These are phyloP conservation scores for Malus hybrid DNA, from an alignment of 331 rosid genomes.

Conservation along the genomic window DNA sequence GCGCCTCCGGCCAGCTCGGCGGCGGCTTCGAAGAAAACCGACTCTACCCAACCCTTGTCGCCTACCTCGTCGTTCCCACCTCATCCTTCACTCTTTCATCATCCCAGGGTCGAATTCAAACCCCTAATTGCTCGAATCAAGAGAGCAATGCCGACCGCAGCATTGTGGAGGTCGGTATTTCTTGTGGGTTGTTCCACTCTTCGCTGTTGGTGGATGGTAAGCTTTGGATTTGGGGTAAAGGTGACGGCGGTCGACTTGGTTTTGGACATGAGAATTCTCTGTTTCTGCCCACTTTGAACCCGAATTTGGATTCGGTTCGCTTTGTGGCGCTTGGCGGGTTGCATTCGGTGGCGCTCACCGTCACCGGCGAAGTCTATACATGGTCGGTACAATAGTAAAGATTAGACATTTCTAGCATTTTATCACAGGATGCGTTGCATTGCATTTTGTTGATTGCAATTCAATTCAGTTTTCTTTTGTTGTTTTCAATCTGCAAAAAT, in stretches of 20 bases:
- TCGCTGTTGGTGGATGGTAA: slow-evolving; percentile 50
- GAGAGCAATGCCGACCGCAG: not conserved
- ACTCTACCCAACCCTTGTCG: slow-evolving; percentile 72
- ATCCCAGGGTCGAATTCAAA: slow-evolving; percentile 40
- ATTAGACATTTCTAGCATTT: not conserved
- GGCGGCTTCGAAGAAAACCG: slow-evolving; percentile 87
- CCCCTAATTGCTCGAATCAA: not conserved
- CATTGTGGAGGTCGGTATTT: slow-evolving; percentile 51
- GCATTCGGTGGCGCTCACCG: slow-evolving; percentile 66
- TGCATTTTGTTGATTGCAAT: not conserved
- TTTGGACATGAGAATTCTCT: slow-evolving; percentile 72
- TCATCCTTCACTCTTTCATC: slow-evolving; percentile 44
- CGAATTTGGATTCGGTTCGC: slow-evolving; percentile 46
- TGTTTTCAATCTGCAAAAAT: not conserved
- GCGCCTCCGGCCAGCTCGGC: slow-evolving; percentile 95
- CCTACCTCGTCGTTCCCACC: slow-evolving; percentile 49
- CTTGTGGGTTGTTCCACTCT: slow-evolving; percentile 92
- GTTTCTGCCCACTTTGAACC: slow-evolving; percentile 69
- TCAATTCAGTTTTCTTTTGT: not conserved
- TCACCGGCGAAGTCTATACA: slow-evolving; percentile 60
- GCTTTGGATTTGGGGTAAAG: slow-evolving; percentile 94
- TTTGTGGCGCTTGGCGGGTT: slow-evolving; percentile 70
- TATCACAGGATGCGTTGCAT: not conserved
- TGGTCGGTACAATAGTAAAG: slow-evolving; percentile 51
- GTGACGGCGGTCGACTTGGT: slow-evolving; percentile 87